phyloP scores from a whole-genome alignment of 2,329 filamentous ascomycete species.

The Phaeosphaeria sp. region DNA sequence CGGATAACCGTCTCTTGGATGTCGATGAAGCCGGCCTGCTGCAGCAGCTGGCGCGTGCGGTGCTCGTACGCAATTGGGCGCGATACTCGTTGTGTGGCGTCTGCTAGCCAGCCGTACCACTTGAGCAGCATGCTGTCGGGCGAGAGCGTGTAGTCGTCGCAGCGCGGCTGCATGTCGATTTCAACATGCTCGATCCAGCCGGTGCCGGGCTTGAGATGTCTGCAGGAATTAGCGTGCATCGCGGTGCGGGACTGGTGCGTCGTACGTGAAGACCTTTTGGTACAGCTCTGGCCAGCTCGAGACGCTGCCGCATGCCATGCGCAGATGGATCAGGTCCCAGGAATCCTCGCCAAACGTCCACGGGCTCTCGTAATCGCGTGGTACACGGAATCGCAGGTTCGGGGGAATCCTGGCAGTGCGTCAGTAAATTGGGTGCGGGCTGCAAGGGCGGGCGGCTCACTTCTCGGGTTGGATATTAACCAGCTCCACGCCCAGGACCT shows the following conservation, averaged over 20 bases:
- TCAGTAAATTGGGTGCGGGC: slow-evolving; percentile 44
- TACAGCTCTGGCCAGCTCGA: slow-evolving; percentile 79
- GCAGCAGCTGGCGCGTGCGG: slow-evolving; percentile 67
- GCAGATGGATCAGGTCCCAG: slow-evolving; percentile 85
- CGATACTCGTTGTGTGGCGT: slow-evolving; percentile 70
- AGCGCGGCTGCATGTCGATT: slow-evolving; percentile 80
- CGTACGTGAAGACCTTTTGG: slow-evolving; percentile 70
- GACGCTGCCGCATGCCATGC: slow-evolving; percentile 80
- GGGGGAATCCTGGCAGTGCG: slow-evolving; percentile 67
- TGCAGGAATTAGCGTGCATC: slow-evolving; percentile 48
- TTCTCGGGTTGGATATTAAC: slow-evolving; percentile 66
- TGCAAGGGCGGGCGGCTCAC: slow-evolving; percentile 54
- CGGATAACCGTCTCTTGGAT: slow-evolving; percentile 73
- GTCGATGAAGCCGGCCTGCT: slow-evolving; percentile 78
- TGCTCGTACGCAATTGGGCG: slow-evolving; percentile 72
- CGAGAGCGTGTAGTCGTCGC: slow-evolving; percentile 70
- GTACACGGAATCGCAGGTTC: slow-evolving; percentile 70
- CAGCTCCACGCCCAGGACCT: slow-evolving; percentile 67
- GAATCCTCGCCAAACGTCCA: slow-evolving; percentile 73
- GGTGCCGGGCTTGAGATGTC: slow-evolving; percentile 76
- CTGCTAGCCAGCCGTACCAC: slow-evolving; percentile 74
- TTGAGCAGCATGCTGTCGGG: slow-evolving; percentile 64
- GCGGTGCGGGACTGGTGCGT: not conserved
- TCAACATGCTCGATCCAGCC: slow-evolving; percentile 89
- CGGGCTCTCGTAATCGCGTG: slow-evolving; percentile 77